Percentiles rank a stretch among this genome's conserved stretches.
Evolutionary conservation across 306 rosid species (phyloP).

Genomic region (Inga oerstediana): DNA sequence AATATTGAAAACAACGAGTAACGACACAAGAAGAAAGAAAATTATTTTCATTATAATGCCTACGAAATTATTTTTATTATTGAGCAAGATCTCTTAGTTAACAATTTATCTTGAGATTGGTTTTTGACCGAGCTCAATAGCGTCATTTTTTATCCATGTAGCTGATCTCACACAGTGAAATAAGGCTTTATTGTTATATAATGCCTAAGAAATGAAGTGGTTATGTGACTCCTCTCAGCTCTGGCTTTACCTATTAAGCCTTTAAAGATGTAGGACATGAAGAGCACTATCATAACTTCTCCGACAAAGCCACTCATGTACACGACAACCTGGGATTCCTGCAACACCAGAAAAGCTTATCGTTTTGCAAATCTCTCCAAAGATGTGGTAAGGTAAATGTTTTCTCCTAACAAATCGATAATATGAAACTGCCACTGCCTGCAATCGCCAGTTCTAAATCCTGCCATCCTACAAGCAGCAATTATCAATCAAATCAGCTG

Average conservation of each 20-base stretch:
- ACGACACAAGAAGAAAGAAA: background rate
- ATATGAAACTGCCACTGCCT: conserved; percentile 55
- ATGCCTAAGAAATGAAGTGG: background rate
- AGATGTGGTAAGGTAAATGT: conserved; percentile 52
- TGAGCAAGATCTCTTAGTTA: too few relatives aligned
- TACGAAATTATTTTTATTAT: background rate
- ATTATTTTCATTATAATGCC: background rate
- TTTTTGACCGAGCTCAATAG: too few relatives aligned
- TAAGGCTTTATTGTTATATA: background rate
- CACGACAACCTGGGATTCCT: conserved; percentile 57
- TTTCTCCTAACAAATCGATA: conserved; percentile 59
- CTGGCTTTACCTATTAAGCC: conserved; percentile 31
- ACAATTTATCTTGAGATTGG: too few relatives aligned
- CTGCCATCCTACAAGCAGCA: conserved; percentile 50
- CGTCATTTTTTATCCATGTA: too few relatives aligned
- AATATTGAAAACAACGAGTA: background rate
- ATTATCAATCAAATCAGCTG: background rate
- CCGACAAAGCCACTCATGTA: conserved; percentile 70
- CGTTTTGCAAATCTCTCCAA: conserved; percentile 63
- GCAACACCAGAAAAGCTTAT: conserved; percentile 57
- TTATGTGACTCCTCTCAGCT: conserved; percentile 10
- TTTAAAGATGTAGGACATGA: conserved; percentile 48
- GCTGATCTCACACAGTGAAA: too few relatives aligned
- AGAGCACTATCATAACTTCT: conserved; percentile 52
- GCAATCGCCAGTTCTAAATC: conserved; percentile 58